A percentile compares a stretch with the other conserved stretches of the same genome.
Conservation (phyloP, 2,329 filamentous ascomycete genomes). For the Ascochyta lentis region DNA sequence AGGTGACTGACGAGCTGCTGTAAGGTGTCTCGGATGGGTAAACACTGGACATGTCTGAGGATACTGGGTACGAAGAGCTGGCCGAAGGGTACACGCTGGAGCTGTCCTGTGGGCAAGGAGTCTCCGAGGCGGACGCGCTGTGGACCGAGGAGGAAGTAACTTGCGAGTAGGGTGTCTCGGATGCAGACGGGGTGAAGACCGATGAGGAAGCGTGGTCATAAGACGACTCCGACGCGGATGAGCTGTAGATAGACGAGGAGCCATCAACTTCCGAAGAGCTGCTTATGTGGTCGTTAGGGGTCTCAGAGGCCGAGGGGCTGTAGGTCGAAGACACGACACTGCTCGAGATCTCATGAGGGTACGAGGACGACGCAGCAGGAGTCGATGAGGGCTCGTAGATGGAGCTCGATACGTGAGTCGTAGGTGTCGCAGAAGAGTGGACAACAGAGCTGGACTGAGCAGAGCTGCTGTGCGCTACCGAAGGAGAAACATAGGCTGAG, state of each 20-base stretch:
- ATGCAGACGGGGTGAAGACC: background rate
- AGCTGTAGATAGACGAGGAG: background rate
- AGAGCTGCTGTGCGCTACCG: constrained; percentile 1
- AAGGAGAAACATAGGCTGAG: background rate
- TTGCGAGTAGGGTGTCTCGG: background rate
- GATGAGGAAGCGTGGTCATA: background rate
- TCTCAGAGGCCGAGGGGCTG: background rate
- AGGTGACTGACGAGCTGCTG: background rate
- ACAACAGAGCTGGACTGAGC: constrained; percentile 1
- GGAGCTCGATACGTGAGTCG: constrained; percentile 9
- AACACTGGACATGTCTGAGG: background rate
- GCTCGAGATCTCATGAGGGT: background rate
- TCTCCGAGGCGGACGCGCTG: constrained; percentile 3
- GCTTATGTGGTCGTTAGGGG: background rate
- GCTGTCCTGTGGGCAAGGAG: background rate
- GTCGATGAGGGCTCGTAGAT: constrained; percentile 2
- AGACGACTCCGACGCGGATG: background rate
- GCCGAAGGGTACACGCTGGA: constrained; percentile 3
- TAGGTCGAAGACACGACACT: constrained; percentile 1
- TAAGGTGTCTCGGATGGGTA: constrained; percentile 4
- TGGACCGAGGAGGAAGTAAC: background rate
- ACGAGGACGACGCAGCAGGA: background rate
- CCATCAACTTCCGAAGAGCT: background rate
- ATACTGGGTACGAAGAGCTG: constrained; percentile 1
- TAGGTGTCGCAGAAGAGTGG: constrained; percentile 4